phyloP scores from a whole-genome alignment of 2,329 filamentous ascomycete genomes.

The Aspergillus latus region DNA sequence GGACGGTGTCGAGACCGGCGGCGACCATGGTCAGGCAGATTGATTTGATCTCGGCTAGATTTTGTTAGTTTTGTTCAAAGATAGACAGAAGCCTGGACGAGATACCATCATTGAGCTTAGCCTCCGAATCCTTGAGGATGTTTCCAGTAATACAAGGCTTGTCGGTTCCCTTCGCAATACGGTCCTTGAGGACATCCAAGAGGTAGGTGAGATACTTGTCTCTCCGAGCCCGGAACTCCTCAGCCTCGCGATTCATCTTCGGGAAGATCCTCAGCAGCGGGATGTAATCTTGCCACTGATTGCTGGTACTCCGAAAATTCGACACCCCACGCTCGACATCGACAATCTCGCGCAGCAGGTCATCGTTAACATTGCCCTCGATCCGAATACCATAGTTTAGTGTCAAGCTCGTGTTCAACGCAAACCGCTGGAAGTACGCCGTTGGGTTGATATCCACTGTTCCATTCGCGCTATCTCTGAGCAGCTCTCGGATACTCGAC shows the following conservation, averaged over 20 bases:
- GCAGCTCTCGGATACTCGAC: conserved; percentile 69
- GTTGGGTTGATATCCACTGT: conserved; percentile 66
- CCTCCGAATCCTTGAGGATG: conserved; percentile 68
- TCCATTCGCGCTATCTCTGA: conserved; percentile 63
- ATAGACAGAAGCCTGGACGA: too few relatives aligned
- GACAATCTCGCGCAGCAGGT: conserved; percentile 70
- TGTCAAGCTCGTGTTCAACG: conserved; percentile 73
- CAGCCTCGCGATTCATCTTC: conserved; percentile 61
- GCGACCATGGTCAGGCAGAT: conserved; percentile 82
- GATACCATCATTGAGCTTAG: conserved; percentile 65
- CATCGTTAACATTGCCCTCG: conserved; percentile 65
- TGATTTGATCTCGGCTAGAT: conserved; percentile 70
- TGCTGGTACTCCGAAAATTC: conserved; percentile 74
- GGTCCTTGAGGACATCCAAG: conserved; percentile 60
- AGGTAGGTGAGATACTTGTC: conserved; percentile 65
- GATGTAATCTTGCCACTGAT: conserved; percentile 86
- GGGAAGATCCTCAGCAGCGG: conserved; percentile 67
- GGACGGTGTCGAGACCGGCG: conserved; percentile 77
- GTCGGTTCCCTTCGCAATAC: conserved; percentile 62
- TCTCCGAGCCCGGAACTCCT: conserved; percentile 64
- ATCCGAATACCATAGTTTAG: conserved; percentile 79
- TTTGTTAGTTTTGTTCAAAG: conserved; percentile 32
- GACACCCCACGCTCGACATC: conserved; percentile 73
- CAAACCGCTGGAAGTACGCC: conserved; percentile 72
- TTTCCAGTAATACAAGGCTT: conserved; percentile 69